A percentile compares a stretch with the other conserved stretches of the same genome.
phyloP scores from a whole-genome alignment of 179 eudicot genomes.

The Heliamphora pulchella region DNA sequence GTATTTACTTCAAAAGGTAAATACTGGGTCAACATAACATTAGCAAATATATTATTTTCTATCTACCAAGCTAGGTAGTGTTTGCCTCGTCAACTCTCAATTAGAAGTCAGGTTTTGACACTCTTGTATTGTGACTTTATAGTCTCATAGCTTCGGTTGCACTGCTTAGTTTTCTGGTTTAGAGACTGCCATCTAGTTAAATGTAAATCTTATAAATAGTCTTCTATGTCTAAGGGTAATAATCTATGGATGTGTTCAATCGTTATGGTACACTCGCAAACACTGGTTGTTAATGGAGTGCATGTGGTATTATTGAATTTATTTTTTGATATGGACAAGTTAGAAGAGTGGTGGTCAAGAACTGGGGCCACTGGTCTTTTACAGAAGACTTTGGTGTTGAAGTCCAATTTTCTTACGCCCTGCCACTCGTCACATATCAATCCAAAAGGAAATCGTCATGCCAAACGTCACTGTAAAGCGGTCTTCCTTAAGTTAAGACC shows the following conservation, averaged over 20 bases:
- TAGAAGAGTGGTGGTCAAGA: no score
- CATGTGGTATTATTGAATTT: no score
- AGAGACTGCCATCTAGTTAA: not conserved
- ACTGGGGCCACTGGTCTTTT: not conserved
- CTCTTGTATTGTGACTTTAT: not conserved
- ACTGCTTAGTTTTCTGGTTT: not conserved
- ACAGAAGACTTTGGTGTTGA: not conserved
- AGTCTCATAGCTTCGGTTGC: not conserved
- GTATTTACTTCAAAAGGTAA: not conserved
- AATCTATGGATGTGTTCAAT: not conserved
- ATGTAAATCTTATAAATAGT: not conserved
- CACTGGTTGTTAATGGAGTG: no score
- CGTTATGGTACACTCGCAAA: no score
- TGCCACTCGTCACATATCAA: slow-evolving; percentile 6
- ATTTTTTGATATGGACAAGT: no score
- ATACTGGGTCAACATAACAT: not conserved
- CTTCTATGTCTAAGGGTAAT: no score
- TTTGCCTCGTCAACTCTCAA: not conserved
- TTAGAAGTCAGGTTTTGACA: not conserved
- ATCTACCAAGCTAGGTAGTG: not conserved
- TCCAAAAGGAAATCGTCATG: slow-evolving; percentile 3
- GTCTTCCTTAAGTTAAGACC: no score
- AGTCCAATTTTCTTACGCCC: not conserved
- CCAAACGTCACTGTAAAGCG: slow-evolving; percentile 4
- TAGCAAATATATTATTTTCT: not conserved